A percentile compares a stretch with the other conserved stretches of the same genome.
Evolutionary conservation across 495 filamentous ascomycete genomes (phyloP).

Genomic region (Cairneyella variabilis): DNA sequence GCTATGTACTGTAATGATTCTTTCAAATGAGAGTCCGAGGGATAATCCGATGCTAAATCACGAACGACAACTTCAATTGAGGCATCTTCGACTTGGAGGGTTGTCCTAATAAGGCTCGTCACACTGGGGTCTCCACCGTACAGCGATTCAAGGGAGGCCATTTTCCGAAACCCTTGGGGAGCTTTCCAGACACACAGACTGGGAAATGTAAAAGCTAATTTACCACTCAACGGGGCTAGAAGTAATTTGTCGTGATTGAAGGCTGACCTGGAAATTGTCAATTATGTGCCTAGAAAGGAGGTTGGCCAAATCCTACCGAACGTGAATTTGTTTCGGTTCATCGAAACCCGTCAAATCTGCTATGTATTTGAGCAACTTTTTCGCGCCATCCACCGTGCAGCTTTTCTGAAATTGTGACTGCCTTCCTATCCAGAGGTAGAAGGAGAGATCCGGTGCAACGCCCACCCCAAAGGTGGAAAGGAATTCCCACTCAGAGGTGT

Average conservation of each 20-base stretch:
- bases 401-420: neutral
- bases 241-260: neutral
- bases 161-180: conserved; percentile 1
- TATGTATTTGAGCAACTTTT: neutral
- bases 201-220: neutral
- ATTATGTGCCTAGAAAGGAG: neutral
- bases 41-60: neutral
- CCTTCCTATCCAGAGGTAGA: conserved; percentile 1
- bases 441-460: neutral
- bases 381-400: neutral
- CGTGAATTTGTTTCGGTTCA: neutral
- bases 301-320: neutral
- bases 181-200: conserved; percentile 1
- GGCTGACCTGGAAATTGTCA: neutral
- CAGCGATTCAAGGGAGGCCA: conserved; percentile 1
- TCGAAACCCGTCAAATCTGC: conserved; percentile 1
- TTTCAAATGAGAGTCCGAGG: neutral
- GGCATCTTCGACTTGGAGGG: conserved; percentile 1
- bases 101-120: conserved; percentile 1
- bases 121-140: conserved; percentile 1
- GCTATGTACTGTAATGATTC: neutral
- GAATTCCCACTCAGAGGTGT: neutral
- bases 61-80: neutral
- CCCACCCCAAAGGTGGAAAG: neutral
- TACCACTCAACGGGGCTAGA: neutral